phyloP scores from a whole-genome alignment of 495 filamentous ascomycete genomes.

The Hypoxylon lienhwacheense region DNA sequence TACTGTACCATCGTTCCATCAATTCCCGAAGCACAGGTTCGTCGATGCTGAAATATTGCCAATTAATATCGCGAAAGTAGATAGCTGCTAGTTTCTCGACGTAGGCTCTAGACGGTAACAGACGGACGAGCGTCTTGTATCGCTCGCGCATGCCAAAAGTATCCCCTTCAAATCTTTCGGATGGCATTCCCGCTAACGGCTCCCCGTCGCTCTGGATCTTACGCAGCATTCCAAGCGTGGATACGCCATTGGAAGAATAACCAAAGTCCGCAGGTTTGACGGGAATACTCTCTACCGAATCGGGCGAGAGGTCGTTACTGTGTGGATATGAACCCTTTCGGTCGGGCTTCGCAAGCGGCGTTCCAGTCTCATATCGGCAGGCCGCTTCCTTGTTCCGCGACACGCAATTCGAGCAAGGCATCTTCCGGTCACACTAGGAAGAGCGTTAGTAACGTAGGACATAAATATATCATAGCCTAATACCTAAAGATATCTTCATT shows the following conservation, averaged over 20 bases:
- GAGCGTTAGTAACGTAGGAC: conserved; percentile 8
- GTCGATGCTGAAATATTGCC: conserved; percentile 61
- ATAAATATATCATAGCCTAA: too few relatives aligned
- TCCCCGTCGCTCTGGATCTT: conserved; percentile 48
- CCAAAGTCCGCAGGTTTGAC: conserved; percentile 49
- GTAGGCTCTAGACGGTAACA: conserved; percentile 56
- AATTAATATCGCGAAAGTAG: conserved; percentile 62
- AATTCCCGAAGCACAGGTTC: conserved; percentile 52
- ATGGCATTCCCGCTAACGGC: conserved; percentile 32
- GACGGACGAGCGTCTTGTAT: conserved; percentile 56
- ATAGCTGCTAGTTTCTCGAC: conserved; percentile 56
- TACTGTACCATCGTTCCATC: conserved; percentile 54
- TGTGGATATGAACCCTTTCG: conserved; percentile 30
- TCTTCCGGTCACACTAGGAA: conserved; percentile 59
- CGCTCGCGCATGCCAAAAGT: conserved; percentile 47
- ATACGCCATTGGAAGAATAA: conserved; percentile 49
- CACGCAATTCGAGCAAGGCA: conserved; percentile 64
- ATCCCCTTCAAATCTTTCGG: conserved; percentile 31
- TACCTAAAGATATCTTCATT: background rate
- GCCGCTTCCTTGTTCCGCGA: conserved; percentile 52
- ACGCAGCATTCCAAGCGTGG: conserved; percentile 53
- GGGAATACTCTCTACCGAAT: conserved; percentile 25
- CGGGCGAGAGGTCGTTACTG: conserved; percentile 21
- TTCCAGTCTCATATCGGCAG: conserved; percentile 55
- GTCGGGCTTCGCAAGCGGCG: conserved; percentile 48